These are phyloP conservation scores for Sporopachydermia lactativora DNA, from an alignment of 805 yeast species.

Conservation along the genomic window DNA sequence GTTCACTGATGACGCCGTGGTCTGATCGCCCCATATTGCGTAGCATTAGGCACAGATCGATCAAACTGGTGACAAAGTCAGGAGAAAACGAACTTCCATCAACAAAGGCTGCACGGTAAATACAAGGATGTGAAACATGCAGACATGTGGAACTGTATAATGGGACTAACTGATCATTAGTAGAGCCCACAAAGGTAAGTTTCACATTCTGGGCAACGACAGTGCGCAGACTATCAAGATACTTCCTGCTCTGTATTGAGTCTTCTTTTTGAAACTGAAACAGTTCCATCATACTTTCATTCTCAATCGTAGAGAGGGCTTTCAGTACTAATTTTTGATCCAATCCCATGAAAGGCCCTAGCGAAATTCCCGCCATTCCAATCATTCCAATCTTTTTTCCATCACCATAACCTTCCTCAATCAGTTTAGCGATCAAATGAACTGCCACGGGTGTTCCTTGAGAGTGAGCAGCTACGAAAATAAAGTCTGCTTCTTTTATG, in stretches of 20 bases:
- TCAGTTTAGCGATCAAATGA: constrained; percentile 56
- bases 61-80: constrained; percentile 58
- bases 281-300: constrained; percentile 70
- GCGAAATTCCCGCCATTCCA: constrained; percentile 92
- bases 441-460: constrained; percentile 93
- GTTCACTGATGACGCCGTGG: constrained; percentile 74
- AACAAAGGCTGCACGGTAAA: constrained; percentile 77
- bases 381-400: constrained; percentile 45
- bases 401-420: constrained; percentile 39
- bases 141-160: constrained; percentile 75
- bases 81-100: constrained; percentile 76
- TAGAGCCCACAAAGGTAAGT: constrained; percentile 71
- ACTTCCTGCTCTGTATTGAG: constrained; percentile 56
- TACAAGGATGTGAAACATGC: constrained; percentile 78
- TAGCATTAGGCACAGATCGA: constrained; percentile 58
- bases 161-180: constrained; percentile 91
- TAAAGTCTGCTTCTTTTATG: constrained; percentile 53
- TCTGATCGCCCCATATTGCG: constrained; percentile 71
- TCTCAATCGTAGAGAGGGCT: constrained; percentile 84
- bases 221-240: constrained; percentile 49
- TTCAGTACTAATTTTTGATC: constrained; percentile 74
- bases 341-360: constrained; percentile 87
- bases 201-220: constrained; percentile 62
- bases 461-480: constrained; percentile 89
- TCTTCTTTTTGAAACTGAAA: constrained; percentile 77